These are phyloP conservation scores for Colletotrichum theobromicola DNA, from an alignment of 2,329 filamentous ascomycete genomes.

Conservation along the genomic window DNA sequence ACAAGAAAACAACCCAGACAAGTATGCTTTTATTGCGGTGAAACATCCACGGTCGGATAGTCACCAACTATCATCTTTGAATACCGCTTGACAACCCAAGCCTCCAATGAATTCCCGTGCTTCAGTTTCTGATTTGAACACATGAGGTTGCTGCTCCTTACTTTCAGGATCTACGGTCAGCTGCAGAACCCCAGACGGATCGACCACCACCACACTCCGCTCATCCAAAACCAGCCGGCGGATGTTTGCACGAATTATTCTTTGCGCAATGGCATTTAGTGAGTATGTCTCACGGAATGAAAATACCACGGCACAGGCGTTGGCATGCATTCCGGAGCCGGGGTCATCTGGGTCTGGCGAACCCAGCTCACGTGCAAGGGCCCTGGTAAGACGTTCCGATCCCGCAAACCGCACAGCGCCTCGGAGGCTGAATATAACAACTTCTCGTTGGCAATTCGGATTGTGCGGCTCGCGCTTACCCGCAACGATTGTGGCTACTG, in stretches of 20 bases:
- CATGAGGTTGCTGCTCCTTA: conserved; percentile 13
- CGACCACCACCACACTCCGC: conserved; percentile 33
- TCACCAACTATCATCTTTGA: conserved; percentile 27
- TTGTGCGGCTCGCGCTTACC: conserved; percentile 29
- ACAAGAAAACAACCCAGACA: neutral
- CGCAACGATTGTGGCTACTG: conserved; percentile 32
- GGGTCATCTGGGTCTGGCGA: conserved; percentile 26
- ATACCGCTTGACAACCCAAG: conserved; percentile 30
- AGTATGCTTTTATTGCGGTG: neutral
- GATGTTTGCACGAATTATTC: conserved; percentile 33
- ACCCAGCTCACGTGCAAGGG: conserved; percentile 32
- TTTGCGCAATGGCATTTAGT: conserved; percentile 31
- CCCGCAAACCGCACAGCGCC: conserved; percentile 38
- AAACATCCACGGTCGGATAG: neutral
- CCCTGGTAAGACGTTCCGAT: conserved; percentile 35
- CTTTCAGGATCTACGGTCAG: conserved; percentile 20
- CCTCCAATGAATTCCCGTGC: conserved; percentile 34
- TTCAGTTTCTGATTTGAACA: conserved; percentile 30
- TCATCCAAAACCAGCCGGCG: conserved; percentile 26
- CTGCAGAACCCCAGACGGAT: conserved; percentile 29
- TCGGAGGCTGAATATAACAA: conserved; percentile 35
- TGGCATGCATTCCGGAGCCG: conserved; percentile 26
- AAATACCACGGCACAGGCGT: conserved; percentile 35
- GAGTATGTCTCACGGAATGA: conserved; percentile 37
- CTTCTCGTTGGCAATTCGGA: conserved; percentile 29